These are phyloP conservation scores for Ophiostoma sp. DNA, from an alignment of 2,329 filamentous ascomycete species.

Conservation along the genomic window DNA sequence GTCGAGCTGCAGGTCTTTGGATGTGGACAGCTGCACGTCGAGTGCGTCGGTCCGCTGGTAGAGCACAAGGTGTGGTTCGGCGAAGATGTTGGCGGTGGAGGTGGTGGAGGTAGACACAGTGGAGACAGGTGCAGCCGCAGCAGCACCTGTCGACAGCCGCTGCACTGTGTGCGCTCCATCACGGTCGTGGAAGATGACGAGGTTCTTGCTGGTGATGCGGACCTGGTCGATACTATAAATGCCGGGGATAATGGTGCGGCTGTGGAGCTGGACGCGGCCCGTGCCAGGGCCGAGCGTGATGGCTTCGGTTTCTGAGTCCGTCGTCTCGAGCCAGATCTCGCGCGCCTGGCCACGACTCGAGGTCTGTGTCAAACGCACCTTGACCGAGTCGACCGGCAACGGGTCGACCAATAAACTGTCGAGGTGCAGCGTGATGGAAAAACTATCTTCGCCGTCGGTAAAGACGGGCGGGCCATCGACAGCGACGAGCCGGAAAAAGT, in stretches of 20 bases:
- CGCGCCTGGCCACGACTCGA: conserved; percentile 54
- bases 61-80: conserved; percentile 64
- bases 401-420: conserved; percentile 71
- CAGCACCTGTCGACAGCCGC: background rate
- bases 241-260: conserved; percentile 67
- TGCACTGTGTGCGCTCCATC: conserved; percentile 36
- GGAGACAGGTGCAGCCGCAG: background rate
- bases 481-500: conserved; percentile 71
- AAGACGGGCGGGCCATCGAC: conserved; percentile 70
- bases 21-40: conserved; percentile 64
- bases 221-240: conserved; percentile 75
- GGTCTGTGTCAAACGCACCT: conserved; percentile 61
- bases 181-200: conserved; percentile 66
- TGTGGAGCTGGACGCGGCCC: conserved; percentile 48
- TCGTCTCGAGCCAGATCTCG: conserved; percentile 52
- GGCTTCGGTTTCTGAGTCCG: conserved; percentile 35
- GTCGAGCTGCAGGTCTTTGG: conserved; percentile 75
- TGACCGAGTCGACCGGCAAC: conserved; percentile 65
- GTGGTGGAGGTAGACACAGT: background rate
- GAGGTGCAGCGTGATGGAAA: conserved; percentile 67
- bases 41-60: conserved; percentile 71
- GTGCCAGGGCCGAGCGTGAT: conserved; percentile 56
- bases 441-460: conserved; percentile 70
- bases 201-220: conserved; percentile 61
- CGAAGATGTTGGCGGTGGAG: conserved; percentile 46